These are phyloP conservation scores for Aaosphaeria pasadenensis DNA, from an alignment of 2,329 filamentous ascomycete genomes.

Conservation along the genomic window DNA sequence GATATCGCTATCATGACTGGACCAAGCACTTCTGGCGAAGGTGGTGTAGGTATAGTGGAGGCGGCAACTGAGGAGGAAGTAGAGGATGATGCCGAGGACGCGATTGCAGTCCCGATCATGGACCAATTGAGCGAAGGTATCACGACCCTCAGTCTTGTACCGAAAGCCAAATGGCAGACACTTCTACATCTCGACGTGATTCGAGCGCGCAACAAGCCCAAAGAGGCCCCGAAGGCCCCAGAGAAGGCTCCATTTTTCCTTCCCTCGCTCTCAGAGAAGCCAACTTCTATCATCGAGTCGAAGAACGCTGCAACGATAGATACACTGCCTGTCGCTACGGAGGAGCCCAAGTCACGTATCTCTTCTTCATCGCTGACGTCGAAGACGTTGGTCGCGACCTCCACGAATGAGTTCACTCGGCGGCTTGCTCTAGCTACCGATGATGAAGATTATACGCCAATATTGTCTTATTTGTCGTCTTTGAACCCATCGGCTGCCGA, in stretches of 20 bases:
- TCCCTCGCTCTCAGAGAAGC: constrained; percentile 57
- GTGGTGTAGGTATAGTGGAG: constrained; percentile 70
- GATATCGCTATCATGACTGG: constrained; percentile 64
- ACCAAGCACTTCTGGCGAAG: constrained; percentile 80
- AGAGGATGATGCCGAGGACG: constrained; percentile 44
- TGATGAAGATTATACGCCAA: constrained; percentile 60
- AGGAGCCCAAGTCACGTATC: constrained; percentile 28
- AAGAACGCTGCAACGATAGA: constrained; percentile 6
- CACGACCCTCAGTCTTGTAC: constrained; percentile 84
- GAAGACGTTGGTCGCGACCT: constrained; percentile 23
- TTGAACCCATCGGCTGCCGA: constrained; percentile 84
- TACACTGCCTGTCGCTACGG: constrained; percentile 12
- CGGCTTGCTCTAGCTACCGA: constrained; percentile 47
- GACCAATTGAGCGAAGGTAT: constrained; percentile 82
- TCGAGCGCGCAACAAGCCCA: constrained; percentile 88
- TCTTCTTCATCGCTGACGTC: constrained; percentile 31
- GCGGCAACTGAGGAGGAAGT: constrained; percentile 65
- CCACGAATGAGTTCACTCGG: constrained; percentile 45
- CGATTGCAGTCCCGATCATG: constrained; percentile 48
- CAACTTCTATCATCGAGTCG: not conserved
- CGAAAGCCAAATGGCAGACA: constrained; percentile 90
- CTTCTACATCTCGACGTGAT: constrained; percentile 89
- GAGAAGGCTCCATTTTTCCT: constrained; percentile 97
- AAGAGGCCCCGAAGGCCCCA: constrained; percentile 83
- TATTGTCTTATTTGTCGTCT: constrained; percentile 76